Evolutionary conservation across 2,329 filamentous ascomycete species (phyloP), one percentile per base, ranked within the genome.

Genomic region (Botryotinia convoluta): DNA sequence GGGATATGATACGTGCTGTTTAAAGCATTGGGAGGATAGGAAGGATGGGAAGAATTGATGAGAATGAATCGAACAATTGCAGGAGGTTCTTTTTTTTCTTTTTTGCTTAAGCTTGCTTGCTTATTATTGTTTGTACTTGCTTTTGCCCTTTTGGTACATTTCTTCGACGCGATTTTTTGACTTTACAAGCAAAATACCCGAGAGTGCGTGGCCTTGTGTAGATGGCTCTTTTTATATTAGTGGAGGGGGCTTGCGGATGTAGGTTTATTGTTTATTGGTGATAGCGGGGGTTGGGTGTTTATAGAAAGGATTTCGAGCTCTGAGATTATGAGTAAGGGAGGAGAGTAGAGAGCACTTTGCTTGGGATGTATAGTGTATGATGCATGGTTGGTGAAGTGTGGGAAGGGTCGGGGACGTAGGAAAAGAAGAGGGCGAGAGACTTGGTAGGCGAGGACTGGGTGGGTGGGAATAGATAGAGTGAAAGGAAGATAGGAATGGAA

Each of bases 181-280:
- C n/a, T 67, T 68, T 35, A 20, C n/a, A 68, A 68, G 70, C 70
- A 67, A 59, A 72, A 72, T 72, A 72, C 70, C 70, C 70, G 10
- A 59, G 29, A 60, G 20, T 60, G 70, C 62, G 45, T 72, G 48
- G 61, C 29, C 48, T 65, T 68, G 18, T n/a, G 65, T 32, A 68
- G 35, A 57, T 68, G 45, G 32, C 51, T 72, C 39, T 54, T 44
- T 44, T 68, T 60, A 44, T 44, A n/a, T 44, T 60, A 57, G n/a
- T 35, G 7, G 14, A 32, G n/a, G 29, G 37, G 37, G 32, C 22
- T 72, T 59, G 26, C 29, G 26, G 60, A 51, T 3, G 32, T 42
- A 22, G 16, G 22, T 42, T 68, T 68, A 68, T 68, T 68, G 35
- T 68, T 57, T 68, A 68, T 68, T 68, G 35, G 45, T 68, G 26